Base-by-base conservation (phyloP, 2,329 filamentous ascomycete species). In the Ascochyta fabae region DNA sequence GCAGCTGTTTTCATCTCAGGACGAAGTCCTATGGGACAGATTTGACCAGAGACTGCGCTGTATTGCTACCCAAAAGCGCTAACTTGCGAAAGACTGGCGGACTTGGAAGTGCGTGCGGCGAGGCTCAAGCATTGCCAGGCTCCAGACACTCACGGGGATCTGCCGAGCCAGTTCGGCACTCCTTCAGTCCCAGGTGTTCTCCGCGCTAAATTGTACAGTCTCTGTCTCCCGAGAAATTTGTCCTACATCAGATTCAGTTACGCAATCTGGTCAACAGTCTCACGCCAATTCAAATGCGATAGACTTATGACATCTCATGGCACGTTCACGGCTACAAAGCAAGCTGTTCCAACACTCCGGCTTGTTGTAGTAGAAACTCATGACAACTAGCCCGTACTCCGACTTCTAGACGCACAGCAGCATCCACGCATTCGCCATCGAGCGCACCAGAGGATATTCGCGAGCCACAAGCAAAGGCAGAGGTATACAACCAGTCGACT, bases 21-120 rank as follows among this genome's bases (percentile, higher is more conserved):
- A 3, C 24, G 13, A 13, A 39, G 15, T 15, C 7, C 15, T 1
- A 23, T 39, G 12, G 3, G 10, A 39, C 19, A 10, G 8, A 39
- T 2, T 22, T 6, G 6, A 7, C 9, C n/a, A 22, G 19, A 12
- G 7, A n/a, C 7, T 24, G 13, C 34, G n/a, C 36, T 43, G 38
- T 24, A 53, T 33, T 48, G 44, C 38, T 48, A 39, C 33, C 50
- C 40, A 45, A 48, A n/a, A 44, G 7, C n/a, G 24, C 45, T 44
- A 44, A 29, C 19, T 27, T 35, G n/a, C 40, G 27, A 38, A 10
- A 26, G 27, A 15, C 6, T 40, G 39, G 39, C 38, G 16, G 24
- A 13, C 34, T 15, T 27, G 13, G 23, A 27, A 12, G 31, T 33
- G 31, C 7, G n/a, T 15, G 38, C 39, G 45, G 22, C 39, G 22